These are phyloP conservation scores for Biscogniauxia mediterranea DNA, from an alignment of 2,329 filamentous ascomycete genomes.

Conservation along the genomic window DNA sequence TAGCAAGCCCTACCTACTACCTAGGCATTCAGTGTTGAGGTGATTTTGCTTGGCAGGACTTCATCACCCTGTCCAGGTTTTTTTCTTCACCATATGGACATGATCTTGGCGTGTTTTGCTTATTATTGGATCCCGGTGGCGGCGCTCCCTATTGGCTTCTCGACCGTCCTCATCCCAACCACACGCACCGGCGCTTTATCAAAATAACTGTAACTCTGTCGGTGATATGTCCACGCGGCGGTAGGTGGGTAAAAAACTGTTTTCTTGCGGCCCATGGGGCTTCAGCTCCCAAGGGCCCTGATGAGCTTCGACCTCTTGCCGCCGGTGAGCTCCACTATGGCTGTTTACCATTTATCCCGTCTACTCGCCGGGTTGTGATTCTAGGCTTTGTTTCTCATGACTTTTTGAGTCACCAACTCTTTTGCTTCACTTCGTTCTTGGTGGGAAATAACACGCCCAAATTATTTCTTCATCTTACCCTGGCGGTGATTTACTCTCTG, in stretches of 20 bases:
- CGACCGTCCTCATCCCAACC: constrained; percentile 3
- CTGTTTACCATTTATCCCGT: constrained; percentile 5
- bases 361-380: neutral
- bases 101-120: constrained; percentile 22
- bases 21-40: neutral
- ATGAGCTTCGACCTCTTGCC: neutral
- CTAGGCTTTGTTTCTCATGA: constrained; percentile 2
- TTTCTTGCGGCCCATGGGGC: too few relatives aligned
- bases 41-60: neutral
- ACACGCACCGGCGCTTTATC: constrained; percentile 1
- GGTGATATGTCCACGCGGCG: neutral
- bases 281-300: too few relatives aligned
- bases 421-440: constrained; percentile 4
- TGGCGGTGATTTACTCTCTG: constrained; percentile 18
- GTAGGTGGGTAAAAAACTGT: neutral
- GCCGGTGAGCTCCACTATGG: constrained; percentile 1
- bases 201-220: constrained; percentile 3
- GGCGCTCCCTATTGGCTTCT: neutral
- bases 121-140: constrained; percentile 10
- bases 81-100: constrained; percentile 1
- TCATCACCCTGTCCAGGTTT: neutral
- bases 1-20: neutral
- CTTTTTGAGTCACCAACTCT: constrained; percentile 4
- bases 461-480: constrained; percentile 2
- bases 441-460: neutral